Evolutionary conservation across 805 yeast species (phyloP), one percentile per base, ranked within the genome.

Genomic region (Cyberlindnera mycetangii): DNA sequence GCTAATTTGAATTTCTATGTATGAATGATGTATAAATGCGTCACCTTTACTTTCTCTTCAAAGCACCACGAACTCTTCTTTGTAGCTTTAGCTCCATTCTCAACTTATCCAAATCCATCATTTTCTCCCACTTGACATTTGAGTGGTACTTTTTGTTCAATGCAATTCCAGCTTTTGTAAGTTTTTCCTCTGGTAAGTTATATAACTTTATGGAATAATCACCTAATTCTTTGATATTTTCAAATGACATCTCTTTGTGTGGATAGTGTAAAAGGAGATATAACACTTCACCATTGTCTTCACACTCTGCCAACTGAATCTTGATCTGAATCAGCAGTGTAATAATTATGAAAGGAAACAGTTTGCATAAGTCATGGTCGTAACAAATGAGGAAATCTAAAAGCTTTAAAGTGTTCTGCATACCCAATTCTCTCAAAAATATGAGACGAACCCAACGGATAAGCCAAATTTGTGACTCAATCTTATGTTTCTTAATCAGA

Each of bases 381-480:
- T 55, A 61, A 30, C 61, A 54, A 3, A 72, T 61, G 33, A 76
- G 49, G 37, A 66, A 67, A 52, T 76, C 81, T 70, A 79, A 64
- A 2, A 72, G 45, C 24, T 58, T 59, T 18, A 64, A 57, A 0
- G 70, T 60, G 16, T 60, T 56, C 21, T 68, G 62, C 40, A 60
- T 50, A 1, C 75, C 78, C 14, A 76, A 45, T 44, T 76, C 81
- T 42, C 81, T 55, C 12, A 71, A 54, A 22, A 76, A 63, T 4
- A 75, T 42, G 12, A 76, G 56, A 17, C 81, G 57, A 4, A 72
- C 66, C 64, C 72, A 76, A 41, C 81, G 55, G 12, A 76, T 76
- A 21, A 74, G 58, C 81, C 81, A 76, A 28, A 76, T 62, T 50
- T 72, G 79, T 7, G 74, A 64, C 47, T 76, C 81, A 6, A 76